Evolutionary conservation across 768 basidiomycete species (phyloP).

Genomic region (Paxillus involutus): DNA sequence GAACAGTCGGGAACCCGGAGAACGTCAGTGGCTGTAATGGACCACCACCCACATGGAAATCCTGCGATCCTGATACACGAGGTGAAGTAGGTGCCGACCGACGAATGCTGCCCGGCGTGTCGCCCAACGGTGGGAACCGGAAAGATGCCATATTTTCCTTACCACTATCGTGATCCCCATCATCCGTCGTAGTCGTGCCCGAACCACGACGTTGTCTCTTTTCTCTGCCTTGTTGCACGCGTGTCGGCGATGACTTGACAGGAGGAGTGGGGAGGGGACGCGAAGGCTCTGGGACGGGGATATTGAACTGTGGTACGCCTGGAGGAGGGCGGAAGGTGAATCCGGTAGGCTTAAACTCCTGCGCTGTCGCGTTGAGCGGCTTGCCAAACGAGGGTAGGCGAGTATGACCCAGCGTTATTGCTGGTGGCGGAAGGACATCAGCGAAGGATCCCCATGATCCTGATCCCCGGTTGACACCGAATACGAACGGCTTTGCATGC

Average conservation of each 20-base stretch:
- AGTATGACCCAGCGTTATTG: slow-evolving; percentile 36
- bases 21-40: slow-evolving; percentile 56
- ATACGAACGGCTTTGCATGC: slow-evolving; percentile 81
- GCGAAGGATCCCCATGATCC: slow-evolving; percentile 34
- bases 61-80: slow-evolving; percentile 28
- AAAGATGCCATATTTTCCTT: slow-evolving; percentile 70
- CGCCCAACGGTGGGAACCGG: slow-evolving; percentile 63
- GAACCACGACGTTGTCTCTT: slow-evolving; percentile 71
- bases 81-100: slow-evolving; percentile 45
- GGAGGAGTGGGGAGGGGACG: slow-evolving; percentile 43
- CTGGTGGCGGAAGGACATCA: slow-evolving; percentile 31
- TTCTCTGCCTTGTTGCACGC: slow-evolving; percentile 67
- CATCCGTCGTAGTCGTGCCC: slow-evolving; percentile 24
- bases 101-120: slow-evolving; percentile 50
- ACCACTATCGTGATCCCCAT: slow-evolving; percentile 49
- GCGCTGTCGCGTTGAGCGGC: slow-evolving; percentile 76
- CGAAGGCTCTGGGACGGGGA: slow-evolving; percentile 29
- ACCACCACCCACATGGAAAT: slow-evolving; percentile 17
- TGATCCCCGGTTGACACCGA: slow-evolving; percentile 47
- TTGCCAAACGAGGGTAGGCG: slow-evolving; percentile 54
- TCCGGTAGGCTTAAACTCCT: slow-evolving; percentile 75
- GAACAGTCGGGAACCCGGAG: slow-evolving; percentile 52
- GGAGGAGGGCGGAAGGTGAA: slow-evolving; percentile 79
- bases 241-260: slow-evolving; percentile 20
- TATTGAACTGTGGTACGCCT: slow-evolving; percentile 57